Percentiles rank a stretch among this genome's conserved stretches.
Evolutionary conservation across 2,329 filamentous ascomycete species (phyloP).

Genomic region (Aspergillus alliaceus): DNA sequence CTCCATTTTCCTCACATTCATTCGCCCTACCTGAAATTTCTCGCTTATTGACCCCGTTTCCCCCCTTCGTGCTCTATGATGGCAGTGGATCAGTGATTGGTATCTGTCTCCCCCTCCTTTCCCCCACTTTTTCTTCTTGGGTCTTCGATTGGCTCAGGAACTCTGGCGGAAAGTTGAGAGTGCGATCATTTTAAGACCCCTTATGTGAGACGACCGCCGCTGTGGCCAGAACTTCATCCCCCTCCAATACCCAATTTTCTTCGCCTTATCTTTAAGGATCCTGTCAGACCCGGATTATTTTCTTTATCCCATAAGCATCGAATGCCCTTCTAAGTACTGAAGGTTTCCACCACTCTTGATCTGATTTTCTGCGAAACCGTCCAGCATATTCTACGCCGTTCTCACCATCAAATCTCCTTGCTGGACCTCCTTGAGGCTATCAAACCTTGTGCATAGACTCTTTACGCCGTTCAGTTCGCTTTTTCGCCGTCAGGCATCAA

Average conservation of each 20-base stretch:
- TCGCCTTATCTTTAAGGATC: background rate
- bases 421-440: background rate
- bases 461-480: background rate
- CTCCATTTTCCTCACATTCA: conserved; percentile 20
- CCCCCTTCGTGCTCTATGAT: conserved; percentile 13
- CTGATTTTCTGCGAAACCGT: background rate
- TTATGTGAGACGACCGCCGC: conserved; percentile 5
- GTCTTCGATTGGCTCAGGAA: conserved; percentile 17
- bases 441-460: background rate
- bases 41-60: conserved; percentile 14
- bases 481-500: background rate
- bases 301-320: background rate
- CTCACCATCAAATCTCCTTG: background rate
- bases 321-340: background rate
- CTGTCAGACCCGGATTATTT: background rate
- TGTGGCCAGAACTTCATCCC: conserved; percentile 6
- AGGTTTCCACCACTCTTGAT: background rate
- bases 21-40: conserved; percentile 14
- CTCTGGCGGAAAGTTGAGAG: conserved; percentile 7
- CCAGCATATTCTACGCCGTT: background rate
- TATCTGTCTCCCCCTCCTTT: conserved; percentile 15
- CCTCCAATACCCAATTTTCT: background rate
- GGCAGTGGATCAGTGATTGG: conserved; percentile 19
- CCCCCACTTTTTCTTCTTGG: conserved; percentile 13
- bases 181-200: conserved; percentile 3